A percentile compares a stretch with the other conserved stretches of the same genome.
Evolutionary conservation across 2,329 filamentous ascomycete species (phyloP).

Genomic region (Myrmaecium sp.): DNA sequence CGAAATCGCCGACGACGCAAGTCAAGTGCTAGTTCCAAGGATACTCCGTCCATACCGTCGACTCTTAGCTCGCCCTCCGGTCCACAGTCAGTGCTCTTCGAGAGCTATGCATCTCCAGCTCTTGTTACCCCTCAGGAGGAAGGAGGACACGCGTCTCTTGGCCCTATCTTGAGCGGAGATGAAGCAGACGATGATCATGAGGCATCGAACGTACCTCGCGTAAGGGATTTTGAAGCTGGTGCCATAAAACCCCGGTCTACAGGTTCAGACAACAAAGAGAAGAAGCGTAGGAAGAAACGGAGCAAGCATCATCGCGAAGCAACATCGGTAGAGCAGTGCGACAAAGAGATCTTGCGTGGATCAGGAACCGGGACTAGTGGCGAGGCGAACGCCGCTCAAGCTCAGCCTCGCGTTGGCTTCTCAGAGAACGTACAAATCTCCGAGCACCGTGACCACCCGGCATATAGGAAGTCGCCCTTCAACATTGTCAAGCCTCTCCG

Average conservation of each 20-base stretch:
- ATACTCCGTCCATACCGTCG: constrained; percentile 33
- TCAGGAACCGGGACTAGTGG: too few relatives aligned
- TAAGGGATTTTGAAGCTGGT: constrained; percentile 33
- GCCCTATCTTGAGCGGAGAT: constrained; percentile 32
- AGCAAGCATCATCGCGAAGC: constrained; percentile 16
- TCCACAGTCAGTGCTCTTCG: constrained; percentile 22
- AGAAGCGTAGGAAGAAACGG: constrained; percentile 31
- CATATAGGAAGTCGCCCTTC: constrained; percentile 16
- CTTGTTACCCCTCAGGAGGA: constrained; percentile 6
- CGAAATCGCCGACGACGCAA: constrained; percentile 56
- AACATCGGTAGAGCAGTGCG: too few relatives aligned
- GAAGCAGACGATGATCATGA: constrained; percentile 35
- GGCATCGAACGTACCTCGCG: constrained; percentile 14
- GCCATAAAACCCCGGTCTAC: too few relatives aligned
- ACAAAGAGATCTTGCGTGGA: too few relatives aligned
- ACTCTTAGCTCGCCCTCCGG: constrained; percentile 27
- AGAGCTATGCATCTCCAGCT: constrained; percentile 12
- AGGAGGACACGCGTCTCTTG: constrained; percentile 20
- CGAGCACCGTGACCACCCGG: too few relatives aligned
- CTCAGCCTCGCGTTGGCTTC: constrained; percentile 38
- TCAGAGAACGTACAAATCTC: constrained; percentile 27
- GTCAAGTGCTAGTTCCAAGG: constrained; percentile 55
- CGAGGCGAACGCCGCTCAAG: constrained; percentile 1
- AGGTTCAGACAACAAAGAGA: constrained; percentile 21
- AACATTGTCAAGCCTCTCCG: too few relatives aligned